Base-by-base conservation (phyloP, 2,329 filamentous ascomycete genomes). In the Phoma sp. region DNA sequence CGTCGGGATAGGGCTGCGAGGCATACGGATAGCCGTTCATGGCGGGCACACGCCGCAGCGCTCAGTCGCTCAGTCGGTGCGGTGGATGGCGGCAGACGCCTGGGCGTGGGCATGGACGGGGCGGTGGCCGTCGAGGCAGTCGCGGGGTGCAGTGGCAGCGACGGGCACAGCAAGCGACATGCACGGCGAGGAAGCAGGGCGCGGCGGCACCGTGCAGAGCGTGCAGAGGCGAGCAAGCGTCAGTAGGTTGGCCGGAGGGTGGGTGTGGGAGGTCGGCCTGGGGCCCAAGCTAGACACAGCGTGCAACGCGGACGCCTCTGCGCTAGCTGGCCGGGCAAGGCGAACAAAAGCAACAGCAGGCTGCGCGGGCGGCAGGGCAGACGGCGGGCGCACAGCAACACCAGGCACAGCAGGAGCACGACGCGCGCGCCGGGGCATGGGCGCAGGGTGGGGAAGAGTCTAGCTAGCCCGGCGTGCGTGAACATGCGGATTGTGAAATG, bases 1-100 rank as follows among this genome's bases (percentile, higher is more conserved):
- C 26, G 53, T 56, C 62, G 47, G 61, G 59, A 50, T 62, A 76
- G 51, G 65, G 64, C 57, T 68, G 68, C 45, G 65, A 58, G 37
- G 70, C 60, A 60, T 75, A 77, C 43, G 65, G 64, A 48, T 73
- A 77, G 60, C 69, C 69, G 62, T 76, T 76, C 75, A 77, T 77
- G 37, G 50, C 67, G 56, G 56, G 26, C 30, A 18, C 42, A 47
- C 51, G 45, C 53, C 33, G 45, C 34, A 25, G 23, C 49, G 39
- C 39, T 40, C 28, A 25, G 33, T 37, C 49, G 39, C 39, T 40
- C 28, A 25, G 33, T 37, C 37, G 21, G 23, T 29, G 43, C 20
- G 43, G 29, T 21, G 43, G 50, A 39, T 5, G 17, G 37, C 32
- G 34, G 43, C 52, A 20, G 40, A 20, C 39, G 48, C 47, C 28